These are phyloP conservation scores for Firmiana major DNA, from an alignment of 345 rosid genomes.

Conservation along the genomic window DNA sequence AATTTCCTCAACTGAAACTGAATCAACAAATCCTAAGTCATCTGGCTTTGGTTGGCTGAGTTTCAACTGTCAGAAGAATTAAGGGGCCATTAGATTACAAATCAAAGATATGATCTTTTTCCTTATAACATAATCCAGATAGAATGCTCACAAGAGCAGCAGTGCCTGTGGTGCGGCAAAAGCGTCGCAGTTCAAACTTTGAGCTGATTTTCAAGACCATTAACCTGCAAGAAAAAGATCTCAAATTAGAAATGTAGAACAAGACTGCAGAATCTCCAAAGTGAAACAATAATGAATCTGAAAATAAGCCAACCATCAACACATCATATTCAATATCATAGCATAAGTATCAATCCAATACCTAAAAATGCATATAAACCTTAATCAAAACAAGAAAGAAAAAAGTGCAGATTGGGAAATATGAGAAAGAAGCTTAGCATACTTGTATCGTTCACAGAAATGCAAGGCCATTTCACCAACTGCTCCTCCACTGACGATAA, in stretches of 20 bases:
- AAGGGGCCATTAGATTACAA: slow-evolving; percentile 15
- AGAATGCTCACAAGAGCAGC: slow-evolving; percentile 35
- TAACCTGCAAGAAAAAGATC: slow-evolving; percentile 46
- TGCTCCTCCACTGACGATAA: slow-evolving; percentile 91
- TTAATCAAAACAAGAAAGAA: background rate
- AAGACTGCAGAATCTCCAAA: background rate
- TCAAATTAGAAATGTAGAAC: slow-evolving; percentile 10
- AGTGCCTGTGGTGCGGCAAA: background rate
- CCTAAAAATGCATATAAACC: background rate
- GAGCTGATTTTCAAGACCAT: slow-evolving; percentile 98
- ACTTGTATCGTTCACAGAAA: slow-evolving; percentile 99
- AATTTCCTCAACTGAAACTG: slow-evolving; percentile 84
- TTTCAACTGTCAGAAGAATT: slow-evolving; percentile 60
- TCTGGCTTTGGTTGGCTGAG: slow-evolving; percentile 81
- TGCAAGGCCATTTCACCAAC: slow-evolving; percentile 99
- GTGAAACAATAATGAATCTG: background rate
- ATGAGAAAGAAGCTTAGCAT: slow-evolving; percentile 17
- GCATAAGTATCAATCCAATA: background rate
- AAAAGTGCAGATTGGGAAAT: background rate
- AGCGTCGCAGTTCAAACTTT: slow-evolving; percentile 84
- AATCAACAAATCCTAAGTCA: slow-evolving; percentile 87
- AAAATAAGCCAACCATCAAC: background rate
- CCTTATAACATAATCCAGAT: slow-evolving; percentile 3
- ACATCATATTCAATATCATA: background rate
- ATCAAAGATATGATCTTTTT: slow-evolving; percentile 9